Evolutionary conservation across 2,329 filamentous ascomycete genomes (phyloP).

Genomic region (Clonostachys rhizophaga): DNA sequence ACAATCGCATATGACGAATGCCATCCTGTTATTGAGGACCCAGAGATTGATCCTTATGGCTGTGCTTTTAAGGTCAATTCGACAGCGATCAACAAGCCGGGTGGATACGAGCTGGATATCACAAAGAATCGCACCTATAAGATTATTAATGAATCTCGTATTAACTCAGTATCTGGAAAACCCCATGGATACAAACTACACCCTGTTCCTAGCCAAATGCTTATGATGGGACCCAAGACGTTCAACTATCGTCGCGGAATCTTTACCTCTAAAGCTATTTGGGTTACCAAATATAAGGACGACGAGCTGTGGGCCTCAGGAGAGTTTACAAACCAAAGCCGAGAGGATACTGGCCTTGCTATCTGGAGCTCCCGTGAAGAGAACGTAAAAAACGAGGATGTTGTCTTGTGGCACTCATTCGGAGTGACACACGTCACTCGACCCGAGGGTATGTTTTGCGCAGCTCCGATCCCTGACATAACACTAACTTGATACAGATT

Average conservation of each 20-base stretch:
- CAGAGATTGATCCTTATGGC: conserved; percentile 44
- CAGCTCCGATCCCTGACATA: neutral
- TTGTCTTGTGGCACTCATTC: conserved; percentile 89
- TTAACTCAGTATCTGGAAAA: conserved; percentile 31
- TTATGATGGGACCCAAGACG: conserved; percentile 10
- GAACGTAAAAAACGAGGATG: conserved; percentile 67
- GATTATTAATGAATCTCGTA: conserved; percentile 32
- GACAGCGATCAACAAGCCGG: conserved; percentile 30
- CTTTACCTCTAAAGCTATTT: conserved; percentile 39
- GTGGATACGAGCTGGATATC: conserved; percentile 40
- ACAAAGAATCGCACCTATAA: conserved; percentile 37
- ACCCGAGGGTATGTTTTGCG: conserved; percentile 3
- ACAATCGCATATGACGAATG: conserved; percentile 5
- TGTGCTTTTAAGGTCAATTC: conserved; percentile 33
- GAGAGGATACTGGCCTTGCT: conserved; percentile 17
- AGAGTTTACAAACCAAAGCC: conserved; percentile 46
- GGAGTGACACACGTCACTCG: conserved; percentile 73
- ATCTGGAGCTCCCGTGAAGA: conserved; percentile 18
- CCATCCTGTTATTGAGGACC: conserved; percentile 11
- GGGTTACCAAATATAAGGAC: conserved; percentile 43
- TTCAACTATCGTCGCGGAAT: conserved; percentile 7
- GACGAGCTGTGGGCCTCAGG: conserved; percentile 45
- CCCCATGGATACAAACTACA: conserved; percentile 37
- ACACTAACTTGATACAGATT: conserved; percentile 30
- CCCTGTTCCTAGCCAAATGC: conserved; percentile 34